Percentiles rank a stretch among this genome's conserved stretches.
These are phyloP conservation scores for Daedaleopsis nitida DNA, from an alignment of 768 basidiomycete genomes.

Conservation along the genomic window DNA sequence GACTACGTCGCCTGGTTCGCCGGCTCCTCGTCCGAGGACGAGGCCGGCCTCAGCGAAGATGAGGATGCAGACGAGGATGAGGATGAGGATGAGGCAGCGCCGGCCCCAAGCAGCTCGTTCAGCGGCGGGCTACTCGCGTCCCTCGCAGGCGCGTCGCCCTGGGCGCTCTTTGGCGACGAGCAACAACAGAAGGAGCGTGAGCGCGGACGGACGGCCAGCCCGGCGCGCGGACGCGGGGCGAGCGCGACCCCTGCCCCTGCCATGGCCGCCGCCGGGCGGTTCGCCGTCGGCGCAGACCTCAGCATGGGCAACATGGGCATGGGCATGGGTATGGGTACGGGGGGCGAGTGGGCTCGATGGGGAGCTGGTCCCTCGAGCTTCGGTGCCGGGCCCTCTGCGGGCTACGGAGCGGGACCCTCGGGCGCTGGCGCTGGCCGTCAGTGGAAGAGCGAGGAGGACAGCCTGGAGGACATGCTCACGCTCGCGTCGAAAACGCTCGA, in stretches of 20 bases:
- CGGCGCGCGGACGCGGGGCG: slow-evolving; percentile 12
- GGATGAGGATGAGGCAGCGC: background rate
- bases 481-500: slow-evolving; percentile 11
- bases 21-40: slow-evolving; percentile 19
- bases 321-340: background rate
- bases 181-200: slow-evolving; percentile 5
- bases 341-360: background rate
- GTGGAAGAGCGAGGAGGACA: slow-evolving; percentile 14
- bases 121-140: slow-evolving; percentile 12
- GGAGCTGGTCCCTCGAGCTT: background rate
- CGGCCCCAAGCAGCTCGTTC: background rate
- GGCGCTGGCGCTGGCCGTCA: background rate
- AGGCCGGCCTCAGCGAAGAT: slow-evolving; percentile 8
- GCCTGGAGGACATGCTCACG: slow-evolving; percentile 14
- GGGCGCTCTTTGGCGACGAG: slow-evolving; percentile 16
- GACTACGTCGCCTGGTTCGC: slow-evolving; percentile 22
- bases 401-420: slow-evolving; percentile 2
- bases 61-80: slow-evolving; percentile 11
- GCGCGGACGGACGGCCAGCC: slow-evolving; percentile 11
- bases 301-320: background rate
- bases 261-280: slow-evolving; percentile 1
- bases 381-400: background rate
- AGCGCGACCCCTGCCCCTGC: slow-evolving; percentile 9
- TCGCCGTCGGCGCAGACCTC: background rate
- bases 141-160: slow-evolving; percentile 14